These are phyloP conservation scores for Trifolium subterraneum DNA, from an alignment of 306 rosid genomes.

Conservation along the genomic window DNA sequence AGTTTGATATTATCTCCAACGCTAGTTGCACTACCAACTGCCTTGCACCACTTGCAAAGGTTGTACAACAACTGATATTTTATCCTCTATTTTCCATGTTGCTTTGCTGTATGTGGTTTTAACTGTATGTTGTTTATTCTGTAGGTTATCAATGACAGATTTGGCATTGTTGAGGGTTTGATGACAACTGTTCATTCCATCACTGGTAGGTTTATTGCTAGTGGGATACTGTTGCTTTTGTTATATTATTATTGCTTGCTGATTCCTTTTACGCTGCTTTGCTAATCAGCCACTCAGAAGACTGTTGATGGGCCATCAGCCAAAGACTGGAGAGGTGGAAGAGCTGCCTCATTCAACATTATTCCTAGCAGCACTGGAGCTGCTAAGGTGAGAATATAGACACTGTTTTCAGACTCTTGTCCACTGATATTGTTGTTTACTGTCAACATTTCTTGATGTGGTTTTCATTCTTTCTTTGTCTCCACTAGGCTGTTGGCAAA, in stretches of 20 bases:
- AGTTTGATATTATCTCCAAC: conserved; percentile 63
- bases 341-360: conserved; percentile 93
- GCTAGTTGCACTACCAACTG: conserved; percentile 96
- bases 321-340: conserved; percentile 98
- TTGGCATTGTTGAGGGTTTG: conserved; percentile 87
- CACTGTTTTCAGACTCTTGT: not conserved
- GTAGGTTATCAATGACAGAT: conserved; percentile 81
- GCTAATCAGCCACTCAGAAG: conserved; percentile 76
- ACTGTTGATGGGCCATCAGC: conserved; percentile 91
- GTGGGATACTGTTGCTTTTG: not conserved
- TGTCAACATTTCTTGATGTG: not conserved
- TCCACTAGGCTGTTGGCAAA: conserved; percentile 70
- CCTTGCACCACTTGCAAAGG: conserved; percentile 93
- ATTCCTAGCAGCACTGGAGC: conserved; percentile 98
- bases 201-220: conserved; percentile 58
- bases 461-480: not conserved
- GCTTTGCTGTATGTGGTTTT: not conserved
- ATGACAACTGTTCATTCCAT: conserved; percentile 90
- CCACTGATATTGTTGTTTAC: not conserved
- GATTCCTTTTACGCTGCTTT: not conserved
- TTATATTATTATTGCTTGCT: not conserved
- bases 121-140: not conserved
- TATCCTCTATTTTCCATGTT: not conserved
- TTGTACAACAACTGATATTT: not conserved
- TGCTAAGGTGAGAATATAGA: conserved; percentile 67